phyloP scores from a whole-genome alignment of 352 stramenopile species.

The Globisporangium recalcitrans region DNA sequence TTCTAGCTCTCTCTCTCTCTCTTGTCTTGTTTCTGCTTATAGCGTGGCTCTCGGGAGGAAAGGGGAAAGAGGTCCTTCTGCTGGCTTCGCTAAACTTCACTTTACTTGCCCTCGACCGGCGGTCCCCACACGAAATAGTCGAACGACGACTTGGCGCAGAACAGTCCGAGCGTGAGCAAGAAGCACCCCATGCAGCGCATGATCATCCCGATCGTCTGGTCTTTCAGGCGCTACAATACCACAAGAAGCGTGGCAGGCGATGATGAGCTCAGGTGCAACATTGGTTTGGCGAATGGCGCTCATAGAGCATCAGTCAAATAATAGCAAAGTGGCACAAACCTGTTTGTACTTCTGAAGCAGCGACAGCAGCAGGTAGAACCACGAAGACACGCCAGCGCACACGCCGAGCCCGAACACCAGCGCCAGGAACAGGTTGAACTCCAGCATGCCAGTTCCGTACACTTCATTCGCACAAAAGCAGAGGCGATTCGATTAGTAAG shows the following conservation, averaged over 20 bases:
- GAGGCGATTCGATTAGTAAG: not conserved
- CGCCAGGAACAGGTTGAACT: constrained; percentile 82
- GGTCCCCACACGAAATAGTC: constrained; percentile 71
- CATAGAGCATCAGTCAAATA: not conserved
- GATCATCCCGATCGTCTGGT: constrained; percentile 77
- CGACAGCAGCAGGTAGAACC: constrained; percentile 85
- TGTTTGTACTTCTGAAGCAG: constrained; percentile 89
- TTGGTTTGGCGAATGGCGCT: not conserved
- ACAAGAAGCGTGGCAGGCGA: not conserved
- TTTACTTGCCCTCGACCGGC: constrained; percentile 29
- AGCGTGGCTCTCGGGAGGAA: not conserved
- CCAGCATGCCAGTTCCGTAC: constrained; percentile 80
- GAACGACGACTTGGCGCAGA: constrained; percentile 83
- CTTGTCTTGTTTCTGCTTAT: constrained; percentile 7
- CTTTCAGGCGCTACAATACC: constrained; percentile 63
- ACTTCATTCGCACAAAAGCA: constrained; percentile 23
- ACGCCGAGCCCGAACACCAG: constrained; percentile 82
- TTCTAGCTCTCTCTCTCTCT: not conserved
- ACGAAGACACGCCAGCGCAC: constrained; percentile 82
- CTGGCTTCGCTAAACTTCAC: constrained; percentile 7
- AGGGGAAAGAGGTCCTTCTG: not conserved
- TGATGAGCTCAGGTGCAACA: not conserved
- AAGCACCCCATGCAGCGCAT: constrained; percentile 84
- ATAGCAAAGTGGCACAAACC: constrained; percentile 23
- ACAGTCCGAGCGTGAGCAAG: constrained; percentile 64